Conservation (phyloP, 2,329 filamentous ascomycete species). For the Diaporthe capsici region DNA sequence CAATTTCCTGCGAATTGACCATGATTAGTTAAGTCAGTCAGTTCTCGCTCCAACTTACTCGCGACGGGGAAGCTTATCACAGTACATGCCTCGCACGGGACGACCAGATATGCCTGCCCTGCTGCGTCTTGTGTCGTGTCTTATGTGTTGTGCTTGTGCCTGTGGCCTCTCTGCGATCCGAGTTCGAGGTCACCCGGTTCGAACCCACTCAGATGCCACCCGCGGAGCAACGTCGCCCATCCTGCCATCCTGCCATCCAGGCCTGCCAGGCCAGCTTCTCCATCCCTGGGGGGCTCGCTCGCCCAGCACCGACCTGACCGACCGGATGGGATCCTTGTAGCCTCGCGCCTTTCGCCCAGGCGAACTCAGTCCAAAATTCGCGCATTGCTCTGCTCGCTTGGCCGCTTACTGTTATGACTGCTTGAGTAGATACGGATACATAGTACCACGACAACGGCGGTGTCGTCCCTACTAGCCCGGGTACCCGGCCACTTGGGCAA, state of each 20-base stretch:
- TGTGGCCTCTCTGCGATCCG: slow-evolving; percentile 25
- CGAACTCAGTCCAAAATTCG: slow-evolving; percentile 38
- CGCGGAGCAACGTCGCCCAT: slow-evolving; percentile 25
- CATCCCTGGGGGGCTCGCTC: slow-evolving; percentile 19
- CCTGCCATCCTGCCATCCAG: neutral
- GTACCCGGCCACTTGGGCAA: neutral
- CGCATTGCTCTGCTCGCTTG: slow-evolving; percentile 26
- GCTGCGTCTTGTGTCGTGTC: neutral
- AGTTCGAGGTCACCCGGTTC: slow-evolving; percentile 11
- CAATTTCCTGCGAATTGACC: slow-evolving; percentile 14
- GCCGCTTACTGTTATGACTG: neutral
- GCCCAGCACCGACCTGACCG: slow-evolving; percentile 20
- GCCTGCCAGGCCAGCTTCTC: neutral
- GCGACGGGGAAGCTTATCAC: slow-evolving; percentile 2
- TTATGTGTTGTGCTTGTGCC: neutral
- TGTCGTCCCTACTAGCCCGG: slow-evolving; percentile 14
- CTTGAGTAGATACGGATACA: neutral
- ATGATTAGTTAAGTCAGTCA: neutral
- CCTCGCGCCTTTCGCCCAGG: slow-evolving; percentile 33
- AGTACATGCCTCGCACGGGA: neutral
- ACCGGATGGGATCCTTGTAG: slow-evolving; percentile 34
- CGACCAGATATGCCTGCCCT: neutral
- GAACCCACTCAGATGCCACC: slow-evolving; percentile 33
- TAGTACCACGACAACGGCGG: slow-evolving; percentile 6
- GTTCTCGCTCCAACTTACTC: slow-evolving; percentile 26